These are phyloP conservation scores for Ehretia macrophylla DNA, from an alignment of 257 asterid species.

Conservation along the genomic window DNA sequence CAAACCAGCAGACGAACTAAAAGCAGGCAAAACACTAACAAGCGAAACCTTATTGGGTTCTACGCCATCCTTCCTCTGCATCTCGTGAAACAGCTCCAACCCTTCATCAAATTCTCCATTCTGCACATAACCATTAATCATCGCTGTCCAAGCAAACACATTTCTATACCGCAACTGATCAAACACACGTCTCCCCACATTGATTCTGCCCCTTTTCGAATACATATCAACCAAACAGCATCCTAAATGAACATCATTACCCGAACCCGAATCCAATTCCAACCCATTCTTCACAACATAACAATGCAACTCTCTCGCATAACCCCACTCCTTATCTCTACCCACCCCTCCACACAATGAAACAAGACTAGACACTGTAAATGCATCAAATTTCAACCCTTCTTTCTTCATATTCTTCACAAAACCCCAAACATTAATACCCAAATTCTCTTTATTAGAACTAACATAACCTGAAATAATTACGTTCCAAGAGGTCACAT, in stretches of 20 bases:
- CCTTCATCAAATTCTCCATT: slow-evolving; percentile 42
- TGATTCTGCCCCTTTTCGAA: slow-evolving; percentile 34
- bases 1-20: slow-evolving; percentile 42
- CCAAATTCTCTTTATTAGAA: slow-evolving; percentile 9
- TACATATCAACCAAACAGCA: slow-evolving; percentile 70
- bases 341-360: slow-evolving; percentile 28
- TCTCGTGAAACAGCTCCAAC: slow-evolving; percentile 41
- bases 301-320: slow-evolving; percentile 60
- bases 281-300: slow-evolving; percentile 37
- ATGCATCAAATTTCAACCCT: slow-evolving; percentile 48
- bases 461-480: slow-evolving; percentile 43
- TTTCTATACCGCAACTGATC: slow-evolving; percentile 37
- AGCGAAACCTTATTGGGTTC: slow-evolving; percentile 66
- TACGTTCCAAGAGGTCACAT: slow-evolving; percentile 55
- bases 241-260: slow-evolving; percentile 48
- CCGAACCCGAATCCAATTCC: slow-evolving; percentile 22
- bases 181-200: slow-evolving; percentile 47
- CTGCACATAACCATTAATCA: slow-evolving; percentile 55
- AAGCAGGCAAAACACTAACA: slow-evolving; percentile 49
- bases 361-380: slow-evolving; percentile 51
- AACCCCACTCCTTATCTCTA: slow-evolving; percentile 6
- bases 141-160: slow-evolving; percentile 61
- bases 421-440: slow-evolving; percentile 31
- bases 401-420: slow-evolving; percentile 48
- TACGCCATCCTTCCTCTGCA: slow-evolving; percentile 36